Percentiles rank a stretch among this genome's conserved stretches.
Conservation (phyloP, 805 yeast species). For the Vanderwaltozyma tropicalis region DNA sequence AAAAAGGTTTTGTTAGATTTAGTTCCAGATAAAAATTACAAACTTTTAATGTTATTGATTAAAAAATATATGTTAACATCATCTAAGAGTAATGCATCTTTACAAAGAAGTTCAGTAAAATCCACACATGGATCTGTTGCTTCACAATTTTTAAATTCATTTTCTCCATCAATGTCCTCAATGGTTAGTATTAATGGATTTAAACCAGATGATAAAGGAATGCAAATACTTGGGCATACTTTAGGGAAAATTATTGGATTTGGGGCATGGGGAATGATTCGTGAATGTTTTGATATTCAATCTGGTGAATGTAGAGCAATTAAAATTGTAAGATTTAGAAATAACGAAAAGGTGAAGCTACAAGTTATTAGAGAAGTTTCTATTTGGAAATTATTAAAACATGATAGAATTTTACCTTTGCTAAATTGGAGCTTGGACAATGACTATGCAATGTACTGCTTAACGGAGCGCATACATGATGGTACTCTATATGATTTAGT, state of each 20-base stretch:
- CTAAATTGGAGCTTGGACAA: slow-evolving; percentile 51
- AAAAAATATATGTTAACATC: slow-evolving; percentile 19
- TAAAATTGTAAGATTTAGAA: slow-evolving; percentile 46
- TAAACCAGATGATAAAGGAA: slow-evolving; percentile 53
- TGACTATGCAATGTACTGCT: slow-evolving; percentile 51
- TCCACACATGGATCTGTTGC: slow-evolving; percentile 27
- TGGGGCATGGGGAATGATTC: slow-evolving; percentile 84
- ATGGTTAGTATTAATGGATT: slow-evolving; percentile 4
- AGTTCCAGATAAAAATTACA: slow-evolving; percentile 31
- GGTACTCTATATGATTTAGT: slow-evolving; percentile 79
- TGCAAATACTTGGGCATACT: slow-evolving; percentile 47
- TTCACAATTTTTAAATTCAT: slow-evolving; percentile 26
- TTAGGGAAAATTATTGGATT: slow-evolving; percentile 71
- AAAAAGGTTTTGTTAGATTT: slow-evolving; percentile 32
- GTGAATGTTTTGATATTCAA: slow-evolving; percentile 45
- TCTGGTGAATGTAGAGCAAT: slow-evolving; percentile 42
- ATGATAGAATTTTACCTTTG: slow-evolving; percentile 55
- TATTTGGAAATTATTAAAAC: slow-evolving; percentile 64
- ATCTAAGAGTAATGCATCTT: slow-evolving; percentile 19
- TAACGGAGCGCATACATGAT: slow-evolving; percentile 56
- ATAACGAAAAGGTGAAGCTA: slow-evolving; percentile 40
- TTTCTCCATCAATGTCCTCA: slow-evolving; percentile 23
- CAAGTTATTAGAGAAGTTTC: slow-evolving; percentile 61
- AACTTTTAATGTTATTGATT: slow-evolving; percentile 22
- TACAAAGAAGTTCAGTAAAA: slow-evolving; percentile 4